phyloP scores from a whole-genome alignment of 352 stramenopile genomes.

The Phytopythium ostracodes region DNA sequence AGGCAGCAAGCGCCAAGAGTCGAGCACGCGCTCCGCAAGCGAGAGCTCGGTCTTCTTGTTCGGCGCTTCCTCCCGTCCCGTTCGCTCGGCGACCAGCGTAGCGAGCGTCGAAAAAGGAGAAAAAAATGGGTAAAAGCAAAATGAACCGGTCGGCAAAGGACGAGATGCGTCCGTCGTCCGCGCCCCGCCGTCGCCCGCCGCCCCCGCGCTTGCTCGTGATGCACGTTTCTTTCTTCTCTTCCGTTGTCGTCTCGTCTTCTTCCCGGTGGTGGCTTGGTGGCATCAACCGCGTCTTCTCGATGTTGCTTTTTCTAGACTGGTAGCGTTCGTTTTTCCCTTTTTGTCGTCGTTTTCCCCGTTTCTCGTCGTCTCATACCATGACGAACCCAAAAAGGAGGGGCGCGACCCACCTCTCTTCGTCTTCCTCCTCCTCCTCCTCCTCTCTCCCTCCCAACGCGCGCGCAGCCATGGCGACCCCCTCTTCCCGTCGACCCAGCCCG shows the following conservation, averaged over 20 bases:
- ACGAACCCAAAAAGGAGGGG: conserved; percentile 6
- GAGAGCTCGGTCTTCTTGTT: not conserved
- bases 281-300: conserved; percentile 2
- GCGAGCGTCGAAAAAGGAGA: not conserved
- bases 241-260: not conserved
- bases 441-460: not conserved
- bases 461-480: conserved; percentile 4
- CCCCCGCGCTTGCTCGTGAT: not conserved
- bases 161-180: not conserved
- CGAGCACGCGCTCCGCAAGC: too few relatives aligned
- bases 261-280: not conserved
- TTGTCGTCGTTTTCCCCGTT: conserved; percentile 23
- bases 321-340: conserved; percentile 21
- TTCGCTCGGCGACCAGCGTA: not conserved
- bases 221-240: not conserved
- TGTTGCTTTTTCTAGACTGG: conserved; percentile 13
- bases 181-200: not conserved
- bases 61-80: not conserved
- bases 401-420: not conserved
- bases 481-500: conserved; percentile 5
- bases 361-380: conserved; percentile 9
- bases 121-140: conserved; percentile 1
- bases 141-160: not conserved
- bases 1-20: not conserved
- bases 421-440: conserved; percentile 8